phyloP scores from a whole-genome alignment of 352 stramenopile genomes.

The Globisporangium radiosum region DNA sequence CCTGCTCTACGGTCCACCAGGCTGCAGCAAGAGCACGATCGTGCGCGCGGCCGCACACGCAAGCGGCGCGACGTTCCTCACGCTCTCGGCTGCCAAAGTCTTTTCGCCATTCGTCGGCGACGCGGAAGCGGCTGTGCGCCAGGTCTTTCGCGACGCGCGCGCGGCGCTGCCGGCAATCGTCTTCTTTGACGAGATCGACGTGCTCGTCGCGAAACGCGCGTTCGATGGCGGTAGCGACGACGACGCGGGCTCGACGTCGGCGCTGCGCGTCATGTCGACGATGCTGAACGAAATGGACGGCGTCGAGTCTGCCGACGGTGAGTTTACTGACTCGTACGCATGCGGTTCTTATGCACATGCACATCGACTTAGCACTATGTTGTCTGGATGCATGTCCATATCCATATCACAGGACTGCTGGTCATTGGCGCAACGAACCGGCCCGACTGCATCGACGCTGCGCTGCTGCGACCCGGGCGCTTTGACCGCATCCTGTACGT shows the following conservation, averaged over 20 bases:
- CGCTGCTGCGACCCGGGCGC: conserved; percentile 93
- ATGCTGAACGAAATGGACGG: conserved; percentile 98
- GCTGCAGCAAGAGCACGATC: conserved; percentile 89
- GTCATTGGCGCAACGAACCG: conserved; percentile 97
- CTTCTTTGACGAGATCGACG: conserved; percentile 89
- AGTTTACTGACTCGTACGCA: not conserved
- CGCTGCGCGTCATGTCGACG: conserved; percentile 93
- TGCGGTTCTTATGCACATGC: not conserved
- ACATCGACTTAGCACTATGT: not conserved
- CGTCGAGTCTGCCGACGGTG: conserved; percentile 90
- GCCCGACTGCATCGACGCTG: conserved; percentile 96
- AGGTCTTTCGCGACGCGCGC: conserved; percentile 74
- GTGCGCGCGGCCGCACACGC: conserved; percentile 74
- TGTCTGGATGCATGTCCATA: not conserved
- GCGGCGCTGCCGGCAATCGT: conserved; percentile 86
- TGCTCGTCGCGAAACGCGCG: conserved; percentile 75
- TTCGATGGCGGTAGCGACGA: conserved; percentile 35
- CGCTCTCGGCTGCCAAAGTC: conserved; percentile 79
- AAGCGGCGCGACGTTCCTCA: conserved; percentile 81
- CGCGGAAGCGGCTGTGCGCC: conserved; percentile 73
- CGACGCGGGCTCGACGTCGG: conserved; percentile 47
- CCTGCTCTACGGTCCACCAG: conserved; percentile 85
- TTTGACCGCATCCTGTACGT: conserved; percentile 96
- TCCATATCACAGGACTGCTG: conserved; percentile 56
- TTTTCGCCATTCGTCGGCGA: conserved; percentile 89